Percentiles rank a stretch among this genome's conserved stretches.
These are phyloP conservation scores for Leptographium radiaticola DNA, from an alignment of 2,329 filamentous ascomycete genomes.

Conservation along the genomic window DNA sequence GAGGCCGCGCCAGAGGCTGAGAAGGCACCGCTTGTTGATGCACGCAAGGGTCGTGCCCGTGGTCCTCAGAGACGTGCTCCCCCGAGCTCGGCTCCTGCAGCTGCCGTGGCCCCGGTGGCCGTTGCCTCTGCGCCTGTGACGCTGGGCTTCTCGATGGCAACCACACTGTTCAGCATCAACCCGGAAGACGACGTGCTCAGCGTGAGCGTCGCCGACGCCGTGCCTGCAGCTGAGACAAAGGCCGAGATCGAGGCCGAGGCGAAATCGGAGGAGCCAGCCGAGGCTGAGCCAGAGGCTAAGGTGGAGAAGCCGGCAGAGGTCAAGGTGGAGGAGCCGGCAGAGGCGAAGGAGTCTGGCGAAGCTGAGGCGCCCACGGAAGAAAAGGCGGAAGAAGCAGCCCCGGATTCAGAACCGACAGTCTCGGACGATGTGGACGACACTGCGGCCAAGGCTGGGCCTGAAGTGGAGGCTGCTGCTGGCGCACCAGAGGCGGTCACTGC, in stretches of 20 bases:
- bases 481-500: neutral
- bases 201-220: constrained; percentile 11
- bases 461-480: neutral
- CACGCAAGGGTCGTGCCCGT: constrained; percentile 77
- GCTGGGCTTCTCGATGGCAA: constrained; percentile 32
- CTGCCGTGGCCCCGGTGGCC: constrained; percentile 18
- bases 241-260: neutral
- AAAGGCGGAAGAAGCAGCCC: neutral
- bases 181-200: constrained; percentile 33
- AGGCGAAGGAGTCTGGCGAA: neutral
- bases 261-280: neutral
- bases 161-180: constrained; percentile 39
- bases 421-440: constrained; percentile 2
- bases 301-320: neutral
- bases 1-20: constrained; percentile 45
- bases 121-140: constrained; percentile 18
- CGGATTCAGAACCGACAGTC: constrained; percentile 3
- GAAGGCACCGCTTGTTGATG: constrained; percentile 73
- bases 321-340: neutral
- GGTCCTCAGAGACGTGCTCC: constrained; percentile 54
- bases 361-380: neutral
- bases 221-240: neutral
- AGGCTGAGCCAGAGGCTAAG: neutral
- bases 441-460: neutral
- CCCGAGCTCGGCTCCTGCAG: constrained; percentile 16